Base-by-base conservation (phyloP, 352 stramenopile species). In the Blastocystis sp. region DNA sequence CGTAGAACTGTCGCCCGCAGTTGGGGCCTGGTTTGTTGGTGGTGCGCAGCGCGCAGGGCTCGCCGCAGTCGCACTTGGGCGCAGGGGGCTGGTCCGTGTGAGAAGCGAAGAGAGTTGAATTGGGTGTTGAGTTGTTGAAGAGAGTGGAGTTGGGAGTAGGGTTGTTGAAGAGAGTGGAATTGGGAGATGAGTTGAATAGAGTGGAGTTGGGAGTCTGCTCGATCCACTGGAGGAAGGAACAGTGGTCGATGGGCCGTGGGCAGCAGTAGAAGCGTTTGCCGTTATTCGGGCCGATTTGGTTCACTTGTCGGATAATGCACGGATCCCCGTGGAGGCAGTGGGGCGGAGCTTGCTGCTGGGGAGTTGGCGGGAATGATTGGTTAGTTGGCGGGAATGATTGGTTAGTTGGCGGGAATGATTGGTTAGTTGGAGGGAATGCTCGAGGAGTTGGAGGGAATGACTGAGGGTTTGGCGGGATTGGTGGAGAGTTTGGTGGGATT, bases 231-330 rank as follows among this genome's bases (percentile, higher is more conserved):
- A 14, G 5, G 48, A 56, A 56, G 48, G 5, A 17, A 14, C 48
- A 56, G 48, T 89, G 64, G 7, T 78, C 71, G 10, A 21, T 11
- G 1, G 78, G 87, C 11, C 65, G 66, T 1, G 43, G 9, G 38
- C 88, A 90, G 45, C 41, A 65, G 34, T 76, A 90, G 40, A 90
- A 90, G 0, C 23, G 48, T 48, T 62, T 60, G 34, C 88, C 88
- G 5, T 56, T 43, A 59, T 90, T 90, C 2, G 21, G 14, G 11
- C 79, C 79, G 48, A 71, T 43, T 66, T 90, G 71, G 48, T 43
- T 86, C 4, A 86, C 65, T 9, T 56, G 11, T 0, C 23, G 40
- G 10, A 38, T 19, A 19, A 61, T 38, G n/a, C 28, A 45, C 28
- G 48, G 76, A 7, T 67, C 19, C 0, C 79, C 77, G 52, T 82